These are phyloP conservation scores for Rhodotorula sp. DNA, from an alignment of 1,284 basidiomycete species.

Conservation along the genomic window DNA sequence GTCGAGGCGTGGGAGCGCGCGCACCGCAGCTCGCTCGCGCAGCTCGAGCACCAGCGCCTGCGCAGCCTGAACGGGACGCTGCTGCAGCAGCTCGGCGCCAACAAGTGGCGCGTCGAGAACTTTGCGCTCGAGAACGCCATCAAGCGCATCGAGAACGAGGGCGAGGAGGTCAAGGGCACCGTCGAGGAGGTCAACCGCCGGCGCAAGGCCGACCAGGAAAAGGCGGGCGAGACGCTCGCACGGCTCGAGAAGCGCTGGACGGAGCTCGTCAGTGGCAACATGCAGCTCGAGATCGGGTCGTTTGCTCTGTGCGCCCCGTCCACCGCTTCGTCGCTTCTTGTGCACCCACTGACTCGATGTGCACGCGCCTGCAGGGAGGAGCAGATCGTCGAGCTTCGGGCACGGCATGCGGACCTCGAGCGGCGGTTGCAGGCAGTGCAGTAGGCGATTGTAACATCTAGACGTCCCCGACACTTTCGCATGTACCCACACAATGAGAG, in stretches of 20 bases:
- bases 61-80: constrained; percentile 84
- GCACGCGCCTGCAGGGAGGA: constrained; percentile 20
- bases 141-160: constrained; percentile 68
- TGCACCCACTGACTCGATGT: neutral
- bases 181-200: constrained; percentile 83
- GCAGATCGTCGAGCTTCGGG: constrained; percentile 35
- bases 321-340: neutral
- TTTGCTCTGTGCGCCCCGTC: constrained; percentile 31
- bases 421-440: constrained; percentile 22
- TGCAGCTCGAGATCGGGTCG: constrained; percentile 79
- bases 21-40: constrained; percentile 75
- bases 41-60: constrained; percentile 84
- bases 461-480: neutral
- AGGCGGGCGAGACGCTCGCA: constrained; percentile 73
- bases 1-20: constrained; percentile 78
- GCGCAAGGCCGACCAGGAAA: constrained; percentile 78
- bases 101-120: constrained; percentile 88
- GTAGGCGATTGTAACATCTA: neutral
- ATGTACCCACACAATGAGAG: neutral
- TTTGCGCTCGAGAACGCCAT: constrained; percentile 78
- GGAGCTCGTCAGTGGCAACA: constrained; percentile 77
- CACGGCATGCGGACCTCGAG: constrained; percentile 39
- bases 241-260: constrained; percentile 82
- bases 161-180: constrained; percentile 70
- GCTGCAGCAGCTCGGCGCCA: constrained; percentile 81